phyloP scores from a whole-genome alignment of 768 basidiomycete genomes.

The Zangia roseola region DNA sequence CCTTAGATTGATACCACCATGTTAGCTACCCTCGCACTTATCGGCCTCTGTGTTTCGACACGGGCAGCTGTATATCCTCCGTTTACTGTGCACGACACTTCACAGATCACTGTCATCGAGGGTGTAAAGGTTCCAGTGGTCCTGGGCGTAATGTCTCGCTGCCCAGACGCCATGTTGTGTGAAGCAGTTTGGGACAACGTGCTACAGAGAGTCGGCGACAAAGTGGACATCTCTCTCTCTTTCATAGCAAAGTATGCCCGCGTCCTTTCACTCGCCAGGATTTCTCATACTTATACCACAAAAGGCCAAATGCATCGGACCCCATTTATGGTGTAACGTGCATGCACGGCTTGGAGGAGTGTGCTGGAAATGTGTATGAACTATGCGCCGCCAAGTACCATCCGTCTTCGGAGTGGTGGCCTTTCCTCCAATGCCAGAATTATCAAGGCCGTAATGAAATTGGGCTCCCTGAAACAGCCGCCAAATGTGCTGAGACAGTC shows the following conservation, averaged over 20 bases:
- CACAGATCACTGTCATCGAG: slow-evolving; percentile 10
- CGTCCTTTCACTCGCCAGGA: slow-evolving; percentile 1
- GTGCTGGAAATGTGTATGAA: slow-evolving; percentile 86
- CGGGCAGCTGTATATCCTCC: slow-evolving; percentile 12
- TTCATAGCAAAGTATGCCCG: slow-evolving; percentile 71
- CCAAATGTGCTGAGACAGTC: slow-evolving; percentile 61
- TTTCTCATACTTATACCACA: slow-evolving; percentile 9
- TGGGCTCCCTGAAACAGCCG: slow-evolving; percentile 62
- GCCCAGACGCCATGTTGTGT: slow-evolving; percentile 83
- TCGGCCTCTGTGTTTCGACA: slow-evolving; percentile 14
- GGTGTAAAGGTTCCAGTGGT: slow-evolving; percentile 48
- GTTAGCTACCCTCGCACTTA: slow-evolving; percentile 16
- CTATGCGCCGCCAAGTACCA: slow-evolving; percentile 72
- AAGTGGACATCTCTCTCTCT: slow-evolving; percentile 65
- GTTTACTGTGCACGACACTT: slow-evolving; percentile 21
- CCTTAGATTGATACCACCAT: slow-evolving; percentile 20
- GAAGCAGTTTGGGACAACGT: slow-evolving; percentile 77
- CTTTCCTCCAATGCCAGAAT: slow-evolving; percentile 81
- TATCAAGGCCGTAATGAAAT: slow-evolving; percentile 57
- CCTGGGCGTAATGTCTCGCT: slow-evolving; percentile 65
- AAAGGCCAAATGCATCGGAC: slow-evolving; percentile 62
- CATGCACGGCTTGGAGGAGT: slow-evolving; percentile 79
- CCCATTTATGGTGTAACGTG: slow-evolving; percentile 78
- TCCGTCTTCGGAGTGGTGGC: slow-evolving; percentile 67
- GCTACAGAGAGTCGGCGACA: slow-evolving; percentile 55